Percentiles rank a stretch among this genome's conserved stretches.
Conservation (phyloP, 257 asterid species). For the Salvia splendens region DNA sequence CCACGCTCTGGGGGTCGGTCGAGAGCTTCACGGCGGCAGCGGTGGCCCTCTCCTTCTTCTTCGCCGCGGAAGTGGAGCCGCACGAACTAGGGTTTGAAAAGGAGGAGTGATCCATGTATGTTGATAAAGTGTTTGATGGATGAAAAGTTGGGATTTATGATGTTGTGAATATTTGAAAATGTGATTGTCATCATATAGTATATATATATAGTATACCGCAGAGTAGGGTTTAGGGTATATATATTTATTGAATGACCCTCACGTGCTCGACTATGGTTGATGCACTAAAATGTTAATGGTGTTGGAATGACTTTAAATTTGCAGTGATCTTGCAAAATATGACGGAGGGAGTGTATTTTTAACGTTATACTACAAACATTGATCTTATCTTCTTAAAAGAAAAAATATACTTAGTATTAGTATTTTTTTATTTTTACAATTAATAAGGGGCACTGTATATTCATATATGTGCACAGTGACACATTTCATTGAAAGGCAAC, state of each 20-base stretch:
- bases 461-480: neutral
- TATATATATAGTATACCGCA: too few species aligned
- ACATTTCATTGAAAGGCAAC: slow-evolving; percentile 27
- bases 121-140: too few species aligned
- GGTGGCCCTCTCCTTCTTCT: slow-evolving; percentile 27
- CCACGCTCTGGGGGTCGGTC: slow-evolving; percentile 82
- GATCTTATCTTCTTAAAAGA: too few species aligned
- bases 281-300: too few species aligned
- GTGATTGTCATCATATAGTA: too few species aligned
- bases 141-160: slow-evolving; percentile 7
- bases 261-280: neutral
- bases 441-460: too few species aligned
- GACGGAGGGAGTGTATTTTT: too few species aligned
- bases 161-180: neutral
- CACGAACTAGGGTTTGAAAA: slow-evolving; percentile 32
- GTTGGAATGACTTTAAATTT: too few species aligned
- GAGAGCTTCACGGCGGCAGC: slow-evolving; percentile 50
- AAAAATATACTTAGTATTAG: too few species aligned
- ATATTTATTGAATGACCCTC: neutral
- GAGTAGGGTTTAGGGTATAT: neutral
- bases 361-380: too few species aligned
- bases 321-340: too few species aligned
- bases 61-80: slow-evolving; percentile 27
- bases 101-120: slow-evolving; percentile 29
- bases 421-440: too few species aligned